Percentiles rank a stretch among this genome's conserved stretches.
Evolutionary conservation across 129 eudicot genomes (phyloP).

Genomic region (Flaveria trinervia): DNA sequence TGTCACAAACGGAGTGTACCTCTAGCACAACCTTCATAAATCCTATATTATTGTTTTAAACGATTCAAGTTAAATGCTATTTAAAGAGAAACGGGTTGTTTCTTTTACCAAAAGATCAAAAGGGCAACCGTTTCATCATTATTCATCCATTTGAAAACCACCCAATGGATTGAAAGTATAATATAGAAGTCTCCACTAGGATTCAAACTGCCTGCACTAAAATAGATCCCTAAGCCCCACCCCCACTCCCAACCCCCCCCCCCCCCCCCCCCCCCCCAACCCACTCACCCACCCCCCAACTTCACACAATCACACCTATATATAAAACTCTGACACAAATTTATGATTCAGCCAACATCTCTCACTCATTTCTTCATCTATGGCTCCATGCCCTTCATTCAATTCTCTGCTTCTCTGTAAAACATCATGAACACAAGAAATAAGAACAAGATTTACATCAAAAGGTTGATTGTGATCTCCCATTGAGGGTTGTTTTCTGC

Average conservation of each 20-base stretch:
- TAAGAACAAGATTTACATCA: background rate
- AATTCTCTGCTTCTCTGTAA: conserved; percentile 19
- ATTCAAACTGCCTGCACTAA: conserved; percentile 21
- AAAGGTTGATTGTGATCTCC: conserved; percentile 20
- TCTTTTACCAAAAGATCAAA: conserved; percentile 17
- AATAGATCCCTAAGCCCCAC: background rate
- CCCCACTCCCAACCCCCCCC: no score
- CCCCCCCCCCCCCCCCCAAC: background rate
- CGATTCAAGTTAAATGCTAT: conserved; percentile 4
- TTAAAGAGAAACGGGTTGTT: background rate
- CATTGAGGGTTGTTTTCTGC: background rate
- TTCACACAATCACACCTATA: conserved; percentile 24
- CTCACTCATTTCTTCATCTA: conserved; percentile 31
- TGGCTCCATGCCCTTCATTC: conserved; percentile 32
- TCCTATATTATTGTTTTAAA: background rate
- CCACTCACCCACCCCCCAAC: conserved; percentile 12
- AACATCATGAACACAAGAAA: conserved; percentile 26
- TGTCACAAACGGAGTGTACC: no score
- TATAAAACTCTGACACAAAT: conserved; percentile 38
- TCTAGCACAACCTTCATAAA: no score
- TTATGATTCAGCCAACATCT: conserved; percentile 32
- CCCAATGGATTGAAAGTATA: conserved; percentile 22
- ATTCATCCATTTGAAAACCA: conserved; percentile 20
- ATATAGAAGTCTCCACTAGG: conserved; percentile 20
- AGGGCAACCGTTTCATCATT: conserved; percentile 9